Percentiles rank a stretch among this genome's conserved stretches.
Conservation (phyloP, 2,329 filamentous ascomycete genomes). For the Dendrostoma leiphaemia region DNA sequence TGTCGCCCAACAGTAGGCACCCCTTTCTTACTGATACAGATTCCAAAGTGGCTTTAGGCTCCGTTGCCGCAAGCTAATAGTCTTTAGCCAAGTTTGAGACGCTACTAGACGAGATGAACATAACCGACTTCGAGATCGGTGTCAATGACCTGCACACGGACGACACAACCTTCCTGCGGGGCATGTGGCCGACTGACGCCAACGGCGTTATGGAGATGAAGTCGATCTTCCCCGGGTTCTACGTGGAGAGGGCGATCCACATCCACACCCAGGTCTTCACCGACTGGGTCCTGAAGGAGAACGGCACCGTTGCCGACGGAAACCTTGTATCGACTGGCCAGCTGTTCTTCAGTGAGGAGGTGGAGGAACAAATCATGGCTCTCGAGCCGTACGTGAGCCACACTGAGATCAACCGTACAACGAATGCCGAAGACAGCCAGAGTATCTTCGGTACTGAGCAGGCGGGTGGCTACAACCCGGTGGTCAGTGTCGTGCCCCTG, state of each 20-base stretch:
- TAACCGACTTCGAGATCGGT: slow-evolving; percentile 21
- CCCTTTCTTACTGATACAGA: too few species aligned
- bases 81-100: slow-evolving; percentile 24
- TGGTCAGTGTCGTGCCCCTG: slow-evolving; percentile 3
- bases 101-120: slow-evolving; percentile 29
- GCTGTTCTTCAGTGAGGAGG: slow-evolving; percentile 29
- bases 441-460: background rate
- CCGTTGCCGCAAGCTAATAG: too few species aligned
- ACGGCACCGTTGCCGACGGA: slow-evolving; percentile 21
- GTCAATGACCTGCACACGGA: slow-evolving; percentile 26
- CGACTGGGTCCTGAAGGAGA: slow-evolving; percentile 20
- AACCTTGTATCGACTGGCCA: slow-evolving; percentile 31
- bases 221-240: slow-evolving; percentile 25
- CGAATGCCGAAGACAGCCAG: slow-evolving; percentile 24
- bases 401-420: slow-evolving; percentile 33
- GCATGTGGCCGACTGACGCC: slow-evolving; percentile 27
- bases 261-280: slow-evolving; percentile 25
- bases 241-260: slow-evolving; percentile 24
- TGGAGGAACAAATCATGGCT: slow-evolving; percentile 30
- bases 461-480: slow-evolving; percentile 4
- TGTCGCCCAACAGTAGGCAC: slow-evolving; percentile 32
- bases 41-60: too few species aligned
- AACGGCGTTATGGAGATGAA: slow-evolving; percentile 28
- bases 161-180: slow-evolving; percentile 28
- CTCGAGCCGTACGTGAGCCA: slow-evolving; percentile 32